Base-by-base conservation (phyloP, 1,284 basidiomycete genomes). In the Malassezia pachydermatis region DNA sequence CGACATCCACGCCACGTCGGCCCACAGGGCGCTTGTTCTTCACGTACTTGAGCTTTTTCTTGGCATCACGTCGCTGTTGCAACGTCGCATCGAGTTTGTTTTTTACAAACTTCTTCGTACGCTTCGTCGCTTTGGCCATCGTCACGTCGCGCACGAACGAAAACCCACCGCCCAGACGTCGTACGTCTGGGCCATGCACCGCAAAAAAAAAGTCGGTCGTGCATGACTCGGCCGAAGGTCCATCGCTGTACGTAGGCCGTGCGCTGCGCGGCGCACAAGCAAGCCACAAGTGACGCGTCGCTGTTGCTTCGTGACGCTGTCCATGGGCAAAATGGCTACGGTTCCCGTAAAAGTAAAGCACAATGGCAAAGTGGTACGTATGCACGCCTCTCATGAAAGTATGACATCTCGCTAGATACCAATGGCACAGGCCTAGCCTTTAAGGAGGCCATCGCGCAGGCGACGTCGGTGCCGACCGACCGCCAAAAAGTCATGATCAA, bases 401-500 rank as follows among this genome's bases (percentile, higher is more conserved):
- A 55, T 53, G 62, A 63, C 45, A 55, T 60, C 58, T 58, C 51
- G 28, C 79, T 88, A 32, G 80, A 88, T 73, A 75, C 80, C 4
- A 78, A 82, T 70, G 78, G 79, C 5, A 80, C 84, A 5, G 79
- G 83, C 6, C 70, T 76, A 8, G 78, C 75, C 2, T 92, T 94
- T 78, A 94, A 94, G 73, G 79, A 87, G 62, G 76, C 80, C 2
- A 78, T 95, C 38, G 84, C 86, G 64, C 78, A 83, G 48, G 75
- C 78, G 34, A 95, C 89, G 0, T 88, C 88, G 9, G 84, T 96
- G 4, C 88, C 89, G 10, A 73, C 67, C 8, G 88, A 90, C 63
- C 79, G 89, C 41, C 90, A 94, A 84, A 98, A 95, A 74, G 84
- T 96, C 57, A 90, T 95, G 85, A 78, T 92, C 71, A 95, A 94